These are phyloP conservation scores for Mycosphaerella sp. DNA, from an alignment of 2,329 filamentous ascomycete genomes.

Conservation along the genomic window DNA sequence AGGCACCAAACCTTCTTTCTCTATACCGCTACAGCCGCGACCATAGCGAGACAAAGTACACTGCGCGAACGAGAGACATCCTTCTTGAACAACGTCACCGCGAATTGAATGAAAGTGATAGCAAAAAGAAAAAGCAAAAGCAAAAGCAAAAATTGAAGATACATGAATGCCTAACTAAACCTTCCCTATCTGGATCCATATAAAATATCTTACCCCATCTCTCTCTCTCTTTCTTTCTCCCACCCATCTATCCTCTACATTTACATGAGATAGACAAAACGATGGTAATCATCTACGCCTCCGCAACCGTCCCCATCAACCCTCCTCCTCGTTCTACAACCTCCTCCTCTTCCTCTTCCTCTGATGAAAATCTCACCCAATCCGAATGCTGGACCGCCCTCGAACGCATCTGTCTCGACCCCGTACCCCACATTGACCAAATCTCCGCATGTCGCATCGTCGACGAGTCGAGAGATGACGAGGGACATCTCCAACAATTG, in stretches of 20 bases:
- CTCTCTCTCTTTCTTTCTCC: neutral
- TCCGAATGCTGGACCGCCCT: slow-evolving; percentile 7
- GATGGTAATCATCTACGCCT: slow-evolving; percentile 6
- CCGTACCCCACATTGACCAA: slow-evolving; percentile 1
- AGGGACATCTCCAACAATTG: neutral
- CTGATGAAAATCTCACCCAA: neutral
- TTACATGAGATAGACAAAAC: neutral
- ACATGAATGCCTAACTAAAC: too few relatives aligned
- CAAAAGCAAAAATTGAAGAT: too few relatives aligned
- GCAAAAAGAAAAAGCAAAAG: neutral
- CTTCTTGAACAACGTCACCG: neutral
- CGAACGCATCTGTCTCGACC: slow-evolving; percentile 1
- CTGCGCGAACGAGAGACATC: neutral
- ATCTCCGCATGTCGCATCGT: slow-evolving; percentile 5
- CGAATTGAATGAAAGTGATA: neutral
- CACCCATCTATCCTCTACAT: too few relatives aligned
- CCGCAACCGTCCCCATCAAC: slow-evolving; percentile 1
- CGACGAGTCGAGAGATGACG: neutral
- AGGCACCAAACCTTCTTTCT: neutral
- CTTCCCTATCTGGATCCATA: too few relatives aligned
- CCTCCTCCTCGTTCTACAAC: neutral
- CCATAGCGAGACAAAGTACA: neutral
- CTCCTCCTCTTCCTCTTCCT: too few relatives aligned
- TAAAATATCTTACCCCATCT: neutral
- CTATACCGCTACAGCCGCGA: neutral